Conservation (phyloP, 2,329 filamentous ascomycete genomes). For the Macrophomina tecta region DNA sequence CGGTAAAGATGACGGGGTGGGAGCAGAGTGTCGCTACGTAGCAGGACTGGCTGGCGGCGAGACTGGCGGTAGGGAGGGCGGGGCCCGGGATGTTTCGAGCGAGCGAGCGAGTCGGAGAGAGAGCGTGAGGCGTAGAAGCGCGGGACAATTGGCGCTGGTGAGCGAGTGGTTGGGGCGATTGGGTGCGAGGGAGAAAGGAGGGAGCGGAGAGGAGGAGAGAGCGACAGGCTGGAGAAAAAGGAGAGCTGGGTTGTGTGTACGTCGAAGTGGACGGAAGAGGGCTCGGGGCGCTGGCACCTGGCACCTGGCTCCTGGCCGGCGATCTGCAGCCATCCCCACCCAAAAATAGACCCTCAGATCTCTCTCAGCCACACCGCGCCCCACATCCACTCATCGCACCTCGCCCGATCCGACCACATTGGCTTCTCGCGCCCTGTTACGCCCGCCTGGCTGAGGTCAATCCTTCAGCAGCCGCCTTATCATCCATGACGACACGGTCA, state of each 20-base stretch:
- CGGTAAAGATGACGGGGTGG: background rate
- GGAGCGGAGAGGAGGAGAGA: background rate
- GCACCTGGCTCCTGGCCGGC: too few species aligned
- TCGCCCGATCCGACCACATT: too few species aligned
- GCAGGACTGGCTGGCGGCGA: background rate
- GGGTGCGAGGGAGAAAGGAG: background rate
- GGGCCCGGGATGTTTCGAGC: constrained; percentile 5
- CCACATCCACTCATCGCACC: background rate
- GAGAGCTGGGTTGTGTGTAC: constrained; percentile 7
- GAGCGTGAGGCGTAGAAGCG: background rate
- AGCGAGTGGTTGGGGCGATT: background rate
- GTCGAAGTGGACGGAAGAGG: background rate
- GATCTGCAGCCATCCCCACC: constrained; percentile 7
- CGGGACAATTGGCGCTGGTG: background rate
- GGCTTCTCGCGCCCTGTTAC: background rate
- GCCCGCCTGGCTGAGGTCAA: too few species aligned
- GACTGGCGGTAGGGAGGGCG: constrained; percentile 7
- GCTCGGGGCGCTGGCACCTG: too few species aligned
- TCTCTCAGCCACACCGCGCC: constrained; percentile 9
- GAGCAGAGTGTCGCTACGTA: too few species aligned
- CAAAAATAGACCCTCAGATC: constrained; percentile 24
- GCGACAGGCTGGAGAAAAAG: background rate
- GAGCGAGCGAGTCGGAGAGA: constrained; percentile 1
- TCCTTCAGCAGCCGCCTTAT: too few species aligned
- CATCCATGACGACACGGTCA: too few species aligned